Base-by-base conservation (phyloP, 192 early-diverging fungal genomes). In the Coemansia asiatica region DNA sequence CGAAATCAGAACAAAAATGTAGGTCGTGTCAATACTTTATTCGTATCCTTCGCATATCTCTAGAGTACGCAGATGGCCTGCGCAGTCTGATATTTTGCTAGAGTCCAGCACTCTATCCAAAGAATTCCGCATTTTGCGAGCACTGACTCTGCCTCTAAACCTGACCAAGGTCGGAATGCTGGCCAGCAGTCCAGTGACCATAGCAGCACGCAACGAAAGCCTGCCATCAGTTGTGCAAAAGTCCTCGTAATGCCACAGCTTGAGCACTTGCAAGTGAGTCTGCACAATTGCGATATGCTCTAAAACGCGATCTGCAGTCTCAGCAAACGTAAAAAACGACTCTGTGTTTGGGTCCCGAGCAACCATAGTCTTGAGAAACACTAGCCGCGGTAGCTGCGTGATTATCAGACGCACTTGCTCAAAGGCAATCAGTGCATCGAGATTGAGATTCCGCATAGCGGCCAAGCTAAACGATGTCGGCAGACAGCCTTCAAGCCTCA, bases 221-320 rank as follows among this genome's bases (percentile, higher is more conserved):
- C 28, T 21, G 23, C 67, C 72, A 13, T 49, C 61, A 21, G 50
- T 22, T 1, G 35, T 44, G 25, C 72, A 68, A 23, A 74, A 53
- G 5, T 51, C 29, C 56, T 60, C 63, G 23, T 60, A 68, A 19
- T 68, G 66, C 66, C 72, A 74, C 29, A 74, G 62, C 62, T 63
- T 35, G 22, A 74, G 66, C n/a, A 68, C 61, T 29, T 74, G 66
- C 36, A 74, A 49, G 21, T 56, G 63, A 6, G 57, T 56, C 28
- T 62, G 44, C 9, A 68, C 31, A 6, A 48, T 15, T 5, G 31
- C 35, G 10, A 60, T 55, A 23, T 60, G 46, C 19, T 25, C 36
- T 12, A 61, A 23, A 21, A 68, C 62, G 36, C 46, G 22, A 21
- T 7, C 22, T 13, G 25, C 50, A 4, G 56, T 66, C 33, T 60